Evolutionary conservation across 257 asterid species (phyloP).

Genomic region (Agastache rugosa): DNA sequence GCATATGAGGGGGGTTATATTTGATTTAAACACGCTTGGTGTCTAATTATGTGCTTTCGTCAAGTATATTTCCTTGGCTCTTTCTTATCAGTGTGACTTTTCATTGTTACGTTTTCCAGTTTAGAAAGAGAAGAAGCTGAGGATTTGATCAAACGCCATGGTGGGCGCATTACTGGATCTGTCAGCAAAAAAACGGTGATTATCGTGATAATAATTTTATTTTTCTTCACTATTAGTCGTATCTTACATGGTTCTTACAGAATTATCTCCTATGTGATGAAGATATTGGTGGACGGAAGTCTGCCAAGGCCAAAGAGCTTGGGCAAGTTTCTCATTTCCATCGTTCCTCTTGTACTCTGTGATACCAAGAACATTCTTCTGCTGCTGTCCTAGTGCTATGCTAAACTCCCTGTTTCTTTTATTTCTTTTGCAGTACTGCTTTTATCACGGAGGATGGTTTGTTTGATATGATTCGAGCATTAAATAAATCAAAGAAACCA

Average conservation of each 20-base stretch:
- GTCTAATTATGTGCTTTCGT: constrained; percentile 9
- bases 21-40: neutral
- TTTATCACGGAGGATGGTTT: constrained; percentile 94
- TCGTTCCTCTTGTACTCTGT: constrained; percentile 26
- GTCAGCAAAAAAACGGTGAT: constrained; percentile 98
- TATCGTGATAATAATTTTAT: constrained; percentile 33
- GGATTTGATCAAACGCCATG: constrained; percentile 92
- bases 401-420: constrained; percentile 23
- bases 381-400: constrained; percentile 22
- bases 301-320: constrained; percentile 88
- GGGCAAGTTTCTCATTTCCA: constrained; percentile 62
- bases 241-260: constrained; percentile 54
- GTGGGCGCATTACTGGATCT: constrained; percentile 99
- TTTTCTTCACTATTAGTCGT: constrained; percentile 29
- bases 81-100: constrained; percentile 28
- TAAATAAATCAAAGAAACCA: constrained; percentile 61
- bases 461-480: constrained; percentile 79
- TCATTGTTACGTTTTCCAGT: constrained; percentile 53
- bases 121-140: constrained; percentile 99
- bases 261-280: constrained; percentile 96
- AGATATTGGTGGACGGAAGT: constrained; percentile 92
- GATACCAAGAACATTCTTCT: constrained; percentile 19
- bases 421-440: constrained; percentile 59
- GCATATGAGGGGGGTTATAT: constrained; percentile 16
- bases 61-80: constrained; percentile 16